Evolutionary conservation across 2,329 filamentous ascomycete genomes (phyloP), one percentile per base, ranked within the genome.

Genomic region (Aaosphaeria pasadenensis): DNA sequence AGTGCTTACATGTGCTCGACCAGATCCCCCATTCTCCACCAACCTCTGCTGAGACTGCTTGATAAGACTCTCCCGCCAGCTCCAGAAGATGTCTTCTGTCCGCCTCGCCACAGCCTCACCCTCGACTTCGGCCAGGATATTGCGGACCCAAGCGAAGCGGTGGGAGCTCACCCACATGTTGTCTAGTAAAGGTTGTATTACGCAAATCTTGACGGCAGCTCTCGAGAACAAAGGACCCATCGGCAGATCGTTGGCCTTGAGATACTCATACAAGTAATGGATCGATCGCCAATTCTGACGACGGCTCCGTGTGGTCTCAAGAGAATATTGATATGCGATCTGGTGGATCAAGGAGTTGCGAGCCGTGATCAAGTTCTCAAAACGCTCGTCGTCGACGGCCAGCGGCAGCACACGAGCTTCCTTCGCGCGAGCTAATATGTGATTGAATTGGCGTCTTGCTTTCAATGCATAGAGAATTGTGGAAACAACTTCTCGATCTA

Each of bases 311-410:
- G 59, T 59, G 24, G 44, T 55, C 42, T 64, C 57, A 24, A 61
- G 39, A 1, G 66, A 63, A 49, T 66, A 67, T 42, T 66, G 60
- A 44, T 66, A 52, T 6, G 64, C 67, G 31, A 70, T 52, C 44
- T 69, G 63, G 35, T 69, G 63, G 40, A 67, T 54, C 38, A 70
- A 47, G 4, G 52, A 45, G 6, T 50, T 45, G 28, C 58, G 59
- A 4, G 54, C 39, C 6, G 54, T 39, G 17, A 52, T 41, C 6
- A 60, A 36, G 1, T 54, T 44, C 7, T 63, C 51, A 11, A 50
- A 6, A 6, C 49, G 40, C n/a, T 49, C 17, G 11, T 56, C 49
- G n/a, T 54, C 53, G 38, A 57, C 61, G 7, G 48, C 45, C 28
- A 62, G 43, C 4, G 66, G 66, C 3, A 69, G 54, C 4, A 59